Base-by-base conservation (phyloP, 192 early-diverging fungal genomes). In the Polychytrium aggregatum region DNA sequence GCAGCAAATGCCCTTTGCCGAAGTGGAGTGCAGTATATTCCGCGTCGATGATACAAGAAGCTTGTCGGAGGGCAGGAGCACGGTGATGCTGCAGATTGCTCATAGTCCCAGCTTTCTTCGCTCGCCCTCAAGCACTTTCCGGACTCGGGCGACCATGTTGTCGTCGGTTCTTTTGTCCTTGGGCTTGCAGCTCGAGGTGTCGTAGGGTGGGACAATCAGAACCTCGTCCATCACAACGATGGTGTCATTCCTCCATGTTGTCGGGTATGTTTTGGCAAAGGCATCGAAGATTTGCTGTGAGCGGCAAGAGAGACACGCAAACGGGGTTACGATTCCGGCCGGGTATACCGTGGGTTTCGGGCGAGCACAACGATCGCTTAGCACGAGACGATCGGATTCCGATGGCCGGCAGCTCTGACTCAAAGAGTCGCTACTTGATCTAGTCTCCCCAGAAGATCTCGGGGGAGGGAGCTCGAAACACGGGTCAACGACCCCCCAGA, bases 201-300 rank as follows among this genome's bases (percentile, higher is more conserved):
- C 60, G 52, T 76, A 76, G 8, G 74, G 74, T 11, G 63, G 43
- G 25, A 33, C 46, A 27, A 76, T 73, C 33, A 61, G 41, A 20
- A 76, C 67, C 44, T 70, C 57, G 42, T 72, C 65, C 62, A 72
- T 62, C 20, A 76, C 62, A 21, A 76, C 41, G 30, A 76, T 76
- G 10, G 59, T 37, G 16, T 31, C 45, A 22, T 60, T 53, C 29
- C 64, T 48, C 74, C 74, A 76, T 38, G 43, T 22, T 18, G 61
- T 60, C 4, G 67, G 64, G n/a, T 70, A 30, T 11, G 74, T 76
- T 47, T 73, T 72, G 25, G 59, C 43, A n/a, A 76, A 51, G 13
- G 63, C 62, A 41, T 76, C 64, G 59, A 76, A 76, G 14, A 73
- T 56, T 41, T 39, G 35, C 63, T 72, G 44, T 17, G 37, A 40